Evolutionary conservation across 1,139 yeast genomes (phyloP), one percentile per base, ranked within the genome.

Genomic region (Candida glucosophila): DNA sequence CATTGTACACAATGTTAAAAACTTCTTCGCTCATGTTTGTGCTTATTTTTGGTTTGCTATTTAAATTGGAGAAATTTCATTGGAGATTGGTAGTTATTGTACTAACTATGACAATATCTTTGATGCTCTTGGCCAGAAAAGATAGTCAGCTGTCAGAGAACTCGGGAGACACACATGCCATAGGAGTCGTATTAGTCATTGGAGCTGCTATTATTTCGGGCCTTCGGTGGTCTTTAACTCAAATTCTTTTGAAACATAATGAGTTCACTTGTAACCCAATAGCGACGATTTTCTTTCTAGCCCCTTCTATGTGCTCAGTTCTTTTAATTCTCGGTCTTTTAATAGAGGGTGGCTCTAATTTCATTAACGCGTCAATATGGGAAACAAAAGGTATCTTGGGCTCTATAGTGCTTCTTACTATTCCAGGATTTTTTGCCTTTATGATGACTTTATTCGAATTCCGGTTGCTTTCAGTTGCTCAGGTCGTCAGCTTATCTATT

Each of bases 221-320:
- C 1, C 58, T 90, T 28, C 67, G 98, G 38, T 90, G 98, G 98
- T 88, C 95, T 1, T 71, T 86, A 38, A 86, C 97, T 3, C 97
- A 90, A 48, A 51, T 90, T 15, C 63, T 88, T 11, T 58, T 90
- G 30, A 76, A 74, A 38, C 67, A 63, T 29, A 74, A 76, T 40
- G 62, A 62, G 15, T 61, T 68, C 37, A 75, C 77, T 13, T 54
- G 62, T 19, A 85, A 86, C 43, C 93, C 97, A 3, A 72, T 90
- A 15, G 64, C 78, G 23, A 85, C 97, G 4, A 85, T 90, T 25
- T 67, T 81, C 43, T 82, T 81, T 42, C 55, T 90, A 13, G 73
- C 95, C 0, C 97, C 98, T 1, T 67, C 82, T 13, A 88, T 88
- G 93, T 74, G 77, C 30, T 26, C 69, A 1, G 52, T 73, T 0